These are phyloP conservation scores for Pichia californica DNA, from an alignment of 805 yeast genomes.

Conservation along the genomic window DNA sequence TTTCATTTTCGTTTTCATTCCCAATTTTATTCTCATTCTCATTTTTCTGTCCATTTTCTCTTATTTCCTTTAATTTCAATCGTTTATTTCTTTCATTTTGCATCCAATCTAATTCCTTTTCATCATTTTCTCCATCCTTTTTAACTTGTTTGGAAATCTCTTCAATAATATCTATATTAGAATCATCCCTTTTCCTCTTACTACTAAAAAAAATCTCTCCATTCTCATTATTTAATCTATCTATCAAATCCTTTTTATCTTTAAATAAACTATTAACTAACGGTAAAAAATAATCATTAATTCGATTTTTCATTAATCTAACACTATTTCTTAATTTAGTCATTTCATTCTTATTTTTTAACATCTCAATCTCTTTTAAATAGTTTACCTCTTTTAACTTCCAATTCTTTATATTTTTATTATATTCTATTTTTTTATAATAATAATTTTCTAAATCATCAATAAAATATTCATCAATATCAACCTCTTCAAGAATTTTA, in stretches of 20 bases:
- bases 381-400: background rate
- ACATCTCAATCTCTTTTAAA: background rate
- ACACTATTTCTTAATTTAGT: background rate
- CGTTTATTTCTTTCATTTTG: conserved; percentile 7
- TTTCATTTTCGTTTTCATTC: background rate
- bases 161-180: background rate
- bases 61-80: background rate
- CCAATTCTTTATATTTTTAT: background rate
- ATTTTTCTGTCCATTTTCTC: background rate
- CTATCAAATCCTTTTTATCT: background rate
- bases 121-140: background rate
- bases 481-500: background rate
- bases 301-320: conserved; percentile 1
- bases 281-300: conserved; percentile 5
- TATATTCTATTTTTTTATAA: background rate
- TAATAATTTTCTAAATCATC: conserved; percentile 6
- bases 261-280: conserved; percentile 3
- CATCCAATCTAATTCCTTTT: conserved; percentile 1
- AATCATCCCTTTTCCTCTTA: background rate
- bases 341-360: conserved; percentile 3
- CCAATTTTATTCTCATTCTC: background rate
- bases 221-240: background rate
- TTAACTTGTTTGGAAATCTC: too few species aligned
- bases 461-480: conserved; percentile 8
- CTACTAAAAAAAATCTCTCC: conserved; percentile 1